phyloP scores from a whole-genome alignment of 2,329 filamentous ascomycete species.

The Arthrobotrys sinensis region DNA sequence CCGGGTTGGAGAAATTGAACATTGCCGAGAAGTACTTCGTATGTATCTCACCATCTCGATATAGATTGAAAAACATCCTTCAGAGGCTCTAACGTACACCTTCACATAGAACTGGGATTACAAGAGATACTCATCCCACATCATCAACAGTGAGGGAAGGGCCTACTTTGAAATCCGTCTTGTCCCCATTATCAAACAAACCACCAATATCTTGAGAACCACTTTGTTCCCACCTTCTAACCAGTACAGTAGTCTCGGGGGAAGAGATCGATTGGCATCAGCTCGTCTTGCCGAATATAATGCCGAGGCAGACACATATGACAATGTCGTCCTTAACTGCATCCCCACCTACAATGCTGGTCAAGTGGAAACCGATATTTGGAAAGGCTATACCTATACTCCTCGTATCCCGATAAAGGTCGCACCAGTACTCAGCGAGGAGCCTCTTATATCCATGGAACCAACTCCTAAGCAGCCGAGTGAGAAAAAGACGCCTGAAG shows the following conservation, averaged over 20 bases:
- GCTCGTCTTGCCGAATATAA: constrained; percentile 46
- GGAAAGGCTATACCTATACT: constrained; percentile 42
- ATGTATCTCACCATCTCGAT: background rate
- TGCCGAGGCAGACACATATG: constrained; percentile 32
- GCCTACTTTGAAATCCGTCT: constrained; percentile 50
- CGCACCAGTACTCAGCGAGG: background rate
- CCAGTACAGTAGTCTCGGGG: constrained; percentile 43
- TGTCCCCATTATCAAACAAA: constrained; percentile 33
- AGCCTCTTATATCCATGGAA: background rate
- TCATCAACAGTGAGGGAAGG: constrained; percentile 52
- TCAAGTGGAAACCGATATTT: constrained; percentile 34
- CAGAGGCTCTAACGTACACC: background rate
- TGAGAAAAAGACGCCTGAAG: background rate
- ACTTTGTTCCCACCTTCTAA: constrained; percentile 48
- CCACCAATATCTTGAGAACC: constrained; percentile 43
- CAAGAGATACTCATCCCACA: constrained; percentile 36
- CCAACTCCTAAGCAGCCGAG: background rate
- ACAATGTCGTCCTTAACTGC: constrained; percentile 43
- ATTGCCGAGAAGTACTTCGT: constrained; percentile 47
- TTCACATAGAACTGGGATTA: constrained; percentile 39
- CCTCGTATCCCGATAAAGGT: background rate
- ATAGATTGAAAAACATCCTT: background rate
- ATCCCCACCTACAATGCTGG: constrained; percentile 45
- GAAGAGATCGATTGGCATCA: constrained; percentile 51
- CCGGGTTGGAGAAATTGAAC: constrained; percentile 34